Conservation (phyloP, 192 early-diverging fungal genomes). For the Backusella morwellensis region DNA sequence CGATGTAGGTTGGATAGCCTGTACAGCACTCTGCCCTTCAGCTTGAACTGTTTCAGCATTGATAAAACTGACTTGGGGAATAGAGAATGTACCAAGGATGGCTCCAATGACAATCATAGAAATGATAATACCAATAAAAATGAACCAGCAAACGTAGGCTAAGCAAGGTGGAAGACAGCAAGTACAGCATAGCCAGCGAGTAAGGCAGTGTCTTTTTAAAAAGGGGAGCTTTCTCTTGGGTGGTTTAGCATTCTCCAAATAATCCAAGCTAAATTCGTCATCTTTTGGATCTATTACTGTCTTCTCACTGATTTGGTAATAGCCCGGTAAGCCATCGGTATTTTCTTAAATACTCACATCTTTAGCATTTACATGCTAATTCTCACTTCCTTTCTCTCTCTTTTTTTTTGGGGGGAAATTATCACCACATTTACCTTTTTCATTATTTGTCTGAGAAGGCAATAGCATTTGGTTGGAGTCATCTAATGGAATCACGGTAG, state of each 20-base stretch:
- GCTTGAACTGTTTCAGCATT: conserved; percentile 11
- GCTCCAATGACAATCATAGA: conserved; percentile 34
- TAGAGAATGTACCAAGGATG: conserved; percentile 35
- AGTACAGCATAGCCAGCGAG: conserved; percentile 29
- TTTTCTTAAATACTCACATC: neutral
- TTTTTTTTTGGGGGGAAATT: neutral
- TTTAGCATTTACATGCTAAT: neutral
- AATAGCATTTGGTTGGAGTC: neutral
- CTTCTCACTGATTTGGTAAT: neutral
- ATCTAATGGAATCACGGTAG: neutral
- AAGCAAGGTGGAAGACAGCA: conserved; percentile 34
- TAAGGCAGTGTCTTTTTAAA: conserved; percentile 19
- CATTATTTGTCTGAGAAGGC: neutral
- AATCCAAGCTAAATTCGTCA: neutral
- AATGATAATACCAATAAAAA: conserved; percentile 37
- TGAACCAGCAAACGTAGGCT: conserved; percentile 19
- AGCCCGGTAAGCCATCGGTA: neutral
- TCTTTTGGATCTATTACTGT: neutral
- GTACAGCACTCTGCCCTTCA: neutral
- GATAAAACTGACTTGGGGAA: conserved; percentile 37
- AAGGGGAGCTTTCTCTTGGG: neutral
- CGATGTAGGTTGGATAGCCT: conserved; percentile 20
- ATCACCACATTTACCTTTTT: neutral
- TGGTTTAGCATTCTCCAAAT: neutral
- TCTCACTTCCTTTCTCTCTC: neutral